phyloP scores from a whole-genome alignment of 208 protist genomes.

The Trypanosoma vivax region DNA sequence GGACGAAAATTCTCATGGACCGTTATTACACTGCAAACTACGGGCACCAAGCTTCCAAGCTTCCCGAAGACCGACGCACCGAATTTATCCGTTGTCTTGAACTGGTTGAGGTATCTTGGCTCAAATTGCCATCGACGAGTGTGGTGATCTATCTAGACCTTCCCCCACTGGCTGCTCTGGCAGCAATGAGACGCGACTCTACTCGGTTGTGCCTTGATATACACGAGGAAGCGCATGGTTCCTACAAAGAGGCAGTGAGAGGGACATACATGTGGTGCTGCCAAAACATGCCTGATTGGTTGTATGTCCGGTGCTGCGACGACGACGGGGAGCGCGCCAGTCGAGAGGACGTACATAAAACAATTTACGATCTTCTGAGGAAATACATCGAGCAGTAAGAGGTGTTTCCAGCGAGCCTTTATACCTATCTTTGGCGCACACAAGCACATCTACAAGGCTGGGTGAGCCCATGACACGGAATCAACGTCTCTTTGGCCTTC shows the following conservation, averaged over 20 bases:
- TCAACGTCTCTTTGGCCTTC: no score
- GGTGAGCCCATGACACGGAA: no score
- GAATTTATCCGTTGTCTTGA: slow-evolving; percentile 60
- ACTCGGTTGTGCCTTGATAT: slow-evolving; percentile 80
- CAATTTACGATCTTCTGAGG: slow-evolving; percentile 16
- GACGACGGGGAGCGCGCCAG: slow-evolving; percentile 26
- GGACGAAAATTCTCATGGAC: slow-evolving; percentile 71
- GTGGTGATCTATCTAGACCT: slow-evolving; percentile 85
- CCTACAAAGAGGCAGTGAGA: slow-evolving; percentile 80
- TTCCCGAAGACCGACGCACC: slow-evolving; percentile 46
- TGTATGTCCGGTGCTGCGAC: slow-evolving; percentile 44
- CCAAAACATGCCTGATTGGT: slow-evolving; percentile 43
- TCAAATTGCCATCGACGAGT: slow-evolving; percentile 60
- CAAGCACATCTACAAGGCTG: no score
- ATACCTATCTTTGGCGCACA: neutral
- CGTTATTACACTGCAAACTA: slow-evolving; percentile 90
- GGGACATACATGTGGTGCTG: slow-evolving; percentile 83
- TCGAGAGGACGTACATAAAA: slow-evolving; percentile 43
- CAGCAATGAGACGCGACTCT: slow-evolving; percentile 65
- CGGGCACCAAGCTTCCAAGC: slow-evolving; percentile 87
- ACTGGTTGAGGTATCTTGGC: slow-evolving; percentile 66
- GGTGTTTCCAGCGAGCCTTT: neutral
- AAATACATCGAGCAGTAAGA: neutral
- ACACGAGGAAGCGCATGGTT: slow-evolving; percentile 71
- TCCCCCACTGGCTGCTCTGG: slow-evolving; percentile 49